These are phyloP conservation scores for Oleoguttula mirabilis DNA, from an alignment of 495 filamentous ascomycete genomes.

Conservation along the genomic window DNA sequence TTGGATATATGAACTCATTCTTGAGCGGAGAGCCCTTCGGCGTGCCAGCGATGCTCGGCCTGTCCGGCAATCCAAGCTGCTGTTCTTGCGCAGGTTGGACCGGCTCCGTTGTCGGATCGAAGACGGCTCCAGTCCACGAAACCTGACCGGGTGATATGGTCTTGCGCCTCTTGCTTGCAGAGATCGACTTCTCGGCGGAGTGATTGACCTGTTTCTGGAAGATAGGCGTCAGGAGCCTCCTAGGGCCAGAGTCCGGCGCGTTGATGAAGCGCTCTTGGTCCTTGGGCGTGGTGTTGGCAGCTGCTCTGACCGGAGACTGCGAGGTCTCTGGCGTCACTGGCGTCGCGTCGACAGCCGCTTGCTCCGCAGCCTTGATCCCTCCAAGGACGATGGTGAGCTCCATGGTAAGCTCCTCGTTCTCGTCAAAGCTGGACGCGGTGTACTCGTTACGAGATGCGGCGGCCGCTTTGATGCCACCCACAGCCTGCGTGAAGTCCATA, in stretches of 20 bases:
- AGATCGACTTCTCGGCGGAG: slow-evolving; percentile 13
- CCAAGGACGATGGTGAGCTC: slow-evolving; percentile 67
- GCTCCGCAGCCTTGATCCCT: slow-evolving; percentile 33
- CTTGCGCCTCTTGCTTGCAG: slow-evolving; percentile 10
- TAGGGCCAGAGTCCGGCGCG: slow-evolving; percentile 31
- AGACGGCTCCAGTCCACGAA: slow-evolving; percentile 9
- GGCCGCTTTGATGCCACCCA: slow-evolving; percentile 45
- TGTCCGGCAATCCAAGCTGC: background rate
- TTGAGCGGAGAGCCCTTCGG: background rate
- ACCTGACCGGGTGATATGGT: slow-evolving; percentile 6
- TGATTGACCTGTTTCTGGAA: slow-evolving; percentile 26
- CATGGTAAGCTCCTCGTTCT: slow-evolving; percentile 68
- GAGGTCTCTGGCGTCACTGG: slow-evolving; percentile 30
- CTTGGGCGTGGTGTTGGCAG: slow-evolving; percentile 36
- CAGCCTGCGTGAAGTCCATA: slow-evolving; percentile 66
- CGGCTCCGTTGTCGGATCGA: slow-evolving; percentile 4
- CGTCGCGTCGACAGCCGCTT: slow-evolving; percentile 6
- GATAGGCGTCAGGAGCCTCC: slow-evolving; percentile 35
- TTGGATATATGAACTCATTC: background rate
- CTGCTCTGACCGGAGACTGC: slow-evolving; percentile 35
- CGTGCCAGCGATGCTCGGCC: background rate
- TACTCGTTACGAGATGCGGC: slow-evolving; percentile 6
- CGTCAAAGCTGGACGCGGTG: slow-evolving; percentile 29
- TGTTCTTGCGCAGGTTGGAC: background rate
- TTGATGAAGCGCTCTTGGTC: slow-evolving; percentile 40